Percentiles rank a stretch among this genome's conserved stretches.
Evolutionary conservation across 2,329 filamentous ascomycete genomes (phyloP).

Genomic region (Conoideocrella luteorostrata): DNA sequence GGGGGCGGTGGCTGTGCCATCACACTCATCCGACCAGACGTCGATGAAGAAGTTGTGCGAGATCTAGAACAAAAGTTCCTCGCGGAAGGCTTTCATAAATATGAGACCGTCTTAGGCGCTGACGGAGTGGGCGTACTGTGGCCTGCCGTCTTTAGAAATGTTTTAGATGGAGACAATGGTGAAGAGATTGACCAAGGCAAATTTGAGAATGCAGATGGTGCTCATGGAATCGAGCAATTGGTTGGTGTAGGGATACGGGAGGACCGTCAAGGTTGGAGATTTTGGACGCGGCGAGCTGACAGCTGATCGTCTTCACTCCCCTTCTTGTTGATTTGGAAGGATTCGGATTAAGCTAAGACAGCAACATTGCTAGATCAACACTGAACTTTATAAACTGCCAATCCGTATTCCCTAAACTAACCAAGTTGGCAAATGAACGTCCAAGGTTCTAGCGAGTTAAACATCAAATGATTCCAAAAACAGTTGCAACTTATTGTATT

Average conservation of each 20-base stretch:
- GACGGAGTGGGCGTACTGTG: not conserved
- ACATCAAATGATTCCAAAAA: too few species aligned
- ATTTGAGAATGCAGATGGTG: not conserved
- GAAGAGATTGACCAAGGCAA: not conserved
- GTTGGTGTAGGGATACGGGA: not conserved
- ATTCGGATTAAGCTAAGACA: too few species aligned
- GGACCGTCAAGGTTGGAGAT: not conserved
- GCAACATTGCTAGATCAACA: too few species aligned
- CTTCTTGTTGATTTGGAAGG: too few species aligned
- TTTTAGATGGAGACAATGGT: not conserved
- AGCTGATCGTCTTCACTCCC: too few species aligned
- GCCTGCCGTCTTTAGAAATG: not conserved
- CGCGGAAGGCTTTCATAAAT: not conserved
- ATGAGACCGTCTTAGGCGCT: not conserved
- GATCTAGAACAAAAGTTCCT: not conserved
- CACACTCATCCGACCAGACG: not conserved
- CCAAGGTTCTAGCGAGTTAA: too few species aligned
- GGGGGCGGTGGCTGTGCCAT: not conserved
- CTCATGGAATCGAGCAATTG: not conserved
- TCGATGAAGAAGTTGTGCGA: not conserved
- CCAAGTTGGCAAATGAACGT: too few species aligned
- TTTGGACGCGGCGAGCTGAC: too few species aligned
- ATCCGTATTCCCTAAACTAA: too few species aligned
- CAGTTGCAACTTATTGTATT: too few species aligned
- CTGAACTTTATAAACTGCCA: too few species aligned